Evolutionary conservation across 495 filamentous ascomycete species (phyloP), one percentile per base, ranked within the genome.

Genomic region (Aspergillus nidulans): DNA sequence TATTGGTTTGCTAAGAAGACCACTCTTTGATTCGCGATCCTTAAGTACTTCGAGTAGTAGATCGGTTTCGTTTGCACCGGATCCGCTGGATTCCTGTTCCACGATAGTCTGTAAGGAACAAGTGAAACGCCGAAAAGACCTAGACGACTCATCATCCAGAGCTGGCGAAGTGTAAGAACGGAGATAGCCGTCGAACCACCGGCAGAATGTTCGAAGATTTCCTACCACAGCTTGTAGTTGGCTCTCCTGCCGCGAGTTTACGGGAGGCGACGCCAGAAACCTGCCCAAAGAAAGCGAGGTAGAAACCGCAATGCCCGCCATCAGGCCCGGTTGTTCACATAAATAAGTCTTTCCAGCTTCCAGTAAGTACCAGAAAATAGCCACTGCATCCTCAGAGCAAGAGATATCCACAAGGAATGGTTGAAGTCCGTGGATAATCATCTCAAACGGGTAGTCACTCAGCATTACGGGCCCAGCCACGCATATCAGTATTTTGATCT

Each of bases 341-440:
- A 97, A 72, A 63, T 94, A 86, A 19, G 70, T 52, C 16, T 74
- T 77, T 6, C 95, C 92, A 41, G 79, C 73, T 6, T 82, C 77
- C 8, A 97, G 69, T 2, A 99, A 78, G 64, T 96, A 97, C 72
- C 90, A 90, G 39, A 89, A 78, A 28, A 99, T 80, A 0, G 91
- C 92, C 28, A 97, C 71, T 5, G 89, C 84, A 73, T 99, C 94
- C 59, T 96, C 89, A n/a, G 91, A 87, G 67, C 92, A 97, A 62
- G 91, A 83, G 2, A 82, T 72, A 61, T 97, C 89, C 1, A 83
- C 81, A 18, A 97, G 76, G 57, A 89, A 96, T 1, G 86, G 85
- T 16, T 85, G 77, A 38, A 97, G 77, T 4, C 89, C 83, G 61
- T 91, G 87, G 21, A 97, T 74, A 1, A 92, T 73, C 91, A 96